Evolutionary conservation across 148 eudicot genomes (phyloP).

Genomic region (Tetragonia tetragonoides): DNA sequence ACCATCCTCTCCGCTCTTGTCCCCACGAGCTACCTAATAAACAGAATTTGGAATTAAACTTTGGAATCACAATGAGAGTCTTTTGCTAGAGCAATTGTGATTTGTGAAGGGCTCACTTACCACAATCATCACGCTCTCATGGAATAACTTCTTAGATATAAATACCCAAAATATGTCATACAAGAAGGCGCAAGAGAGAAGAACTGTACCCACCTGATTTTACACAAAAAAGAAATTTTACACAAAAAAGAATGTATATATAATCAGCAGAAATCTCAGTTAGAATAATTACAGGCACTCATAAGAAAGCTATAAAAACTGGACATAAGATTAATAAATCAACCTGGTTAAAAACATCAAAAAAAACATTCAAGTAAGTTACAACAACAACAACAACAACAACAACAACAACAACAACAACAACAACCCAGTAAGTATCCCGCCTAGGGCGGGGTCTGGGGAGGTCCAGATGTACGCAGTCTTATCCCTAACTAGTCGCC

Average conservation of each 20-base stretch:
- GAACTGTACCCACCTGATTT: slow-evolving; percentile 74
- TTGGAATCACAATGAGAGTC: slow-evolving; percentile 5
- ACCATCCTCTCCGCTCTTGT: slow-evolving; percentile 82
- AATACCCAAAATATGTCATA: slow-evolving; percentile 93
- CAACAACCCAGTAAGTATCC: no score
- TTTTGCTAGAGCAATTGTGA: background rate
- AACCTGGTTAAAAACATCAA: background rate
- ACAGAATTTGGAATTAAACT: background rate
- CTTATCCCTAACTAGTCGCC: no score
- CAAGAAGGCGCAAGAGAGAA: slow-evolving; percentile 70
- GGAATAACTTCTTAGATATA: slow-evolving; percentile 63
- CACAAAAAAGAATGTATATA: background rate
- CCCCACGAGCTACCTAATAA: slow-evolving; percentile 78
- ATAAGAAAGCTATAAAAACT: background rate
- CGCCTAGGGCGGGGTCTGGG: no score
- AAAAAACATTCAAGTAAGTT: no score
- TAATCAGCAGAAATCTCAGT: background rate
- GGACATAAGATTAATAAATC: background rate
- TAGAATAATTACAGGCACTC: background rate
- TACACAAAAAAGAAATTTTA: slow-evolving; percentile 16
- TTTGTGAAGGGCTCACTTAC: slow-evolving; percentile 37
- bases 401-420: no score
- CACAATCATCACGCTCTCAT: slow-evolving; percentile 91
- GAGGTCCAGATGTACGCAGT: no score
- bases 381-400: no score